A percentile compares a stretch with the other conserved stretches of the same genome.
Conservation (phyloP, 306 rosid genomes). For the Benincasa hispida region DNA sequence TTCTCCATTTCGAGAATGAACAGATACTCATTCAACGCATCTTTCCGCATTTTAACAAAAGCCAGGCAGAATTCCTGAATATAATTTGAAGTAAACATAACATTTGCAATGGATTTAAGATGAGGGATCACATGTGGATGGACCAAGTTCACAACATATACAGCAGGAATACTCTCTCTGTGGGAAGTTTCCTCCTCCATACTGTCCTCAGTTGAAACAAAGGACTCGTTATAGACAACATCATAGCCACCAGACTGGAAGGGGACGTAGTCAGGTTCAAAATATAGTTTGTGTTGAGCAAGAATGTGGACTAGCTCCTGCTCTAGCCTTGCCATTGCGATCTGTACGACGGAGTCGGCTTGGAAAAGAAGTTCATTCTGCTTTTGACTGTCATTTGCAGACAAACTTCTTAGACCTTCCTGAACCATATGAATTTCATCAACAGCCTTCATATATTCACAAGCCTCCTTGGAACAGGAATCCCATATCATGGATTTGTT, state of each 20-base stretch:
- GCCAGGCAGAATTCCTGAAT: constrained; percentile 40
- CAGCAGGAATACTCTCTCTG: constrained; percentile 7
- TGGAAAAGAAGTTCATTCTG: constrained; percentile 27
- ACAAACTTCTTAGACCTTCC: constrained; percentile 24
- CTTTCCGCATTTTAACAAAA: constrained; percentile 28
- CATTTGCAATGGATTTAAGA: constrained; percentile 44
- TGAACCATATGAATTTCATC: constrained; percentile 27
- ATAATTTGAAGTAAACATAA: constrained; percentile 49
- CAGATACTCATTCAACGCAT: constrained; percentile 44
- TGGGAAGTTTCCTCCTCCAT: constrained; percentile 6
- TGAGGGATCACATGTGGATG: constrained; percentile 25
- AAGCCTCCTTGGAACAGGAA: constrained; percentile 26
- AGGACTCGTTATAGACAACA: constrained; percentile 21
- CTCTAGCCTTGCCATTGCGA: constrained; percentile 52
- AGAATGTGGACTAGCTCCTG: constrained; percentile 40
- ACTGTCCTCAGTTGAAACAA: constrained; percentile 33
- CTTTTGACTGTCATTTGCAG: constrained; percentile 21
- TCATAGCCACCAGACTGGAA: constrained; percentile 25
- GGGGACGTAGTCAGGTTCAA: constrained; percentile 38
- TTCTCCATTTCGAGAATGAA: constrained; percentile 30
- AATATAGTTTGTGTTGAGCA: constrained; percentile 29
- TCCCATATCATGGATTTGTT: constrained; percentile 29
- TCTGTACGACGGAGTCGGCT: constrained; percentile 32
- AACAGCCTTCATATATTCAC: constrained; percentile 24
- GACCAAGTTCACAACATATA: constrained; percentile 24